Conservation (phyloP, 768 basidiomycete species). For the Wakefieldia striispora region DNA sequence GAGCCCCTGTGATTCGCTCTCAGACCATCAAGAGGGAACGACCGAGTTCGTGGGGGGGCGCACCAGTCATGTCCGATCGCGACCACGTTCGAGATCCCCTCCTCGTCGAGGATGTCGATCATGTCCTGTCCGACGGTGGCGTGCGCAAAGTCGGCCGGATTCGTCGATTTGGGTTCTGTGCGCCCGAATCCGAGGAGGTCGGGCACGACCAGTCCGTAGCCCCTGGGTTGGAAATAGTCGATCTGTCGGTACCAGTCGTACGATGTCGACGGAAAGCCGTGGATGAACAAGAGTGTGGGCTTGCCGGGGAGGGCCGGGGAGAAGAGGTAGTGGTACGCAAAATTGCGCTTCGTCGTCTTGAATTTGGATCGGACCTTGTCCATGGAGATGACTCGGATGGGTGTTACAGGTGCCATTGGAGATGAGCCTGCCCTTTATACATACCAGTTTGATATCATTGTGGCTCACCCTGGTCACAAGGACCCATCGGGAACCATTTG, state of each 20-base stretch:
- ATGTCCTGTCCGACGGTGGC: constrained; percentile 32
- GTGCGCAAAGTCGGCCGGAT: constrained; percentile 27
- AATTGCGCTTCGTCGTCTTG: constrained; percentile 34
- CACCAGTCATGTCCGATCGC: constrained; percentile 44
- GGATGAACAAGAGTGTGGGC: constrained; percentile 42
- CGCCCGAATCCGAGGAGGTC: constrained; percentile 48
- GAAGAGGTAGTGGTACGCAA: constrained; percentile 38
- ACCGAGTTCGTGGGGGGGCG: not conserved
- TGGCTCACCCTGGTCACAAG: no score
- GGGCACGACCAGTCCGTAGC: constrained; percentile 44
- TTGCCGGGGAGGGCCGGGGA: constrained; percentile 24
- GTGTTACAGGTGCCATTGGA: not conserved
- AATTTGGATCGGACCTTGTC: constrained; percentile 28
- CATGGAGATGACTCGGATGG: constrained; percentile 19
- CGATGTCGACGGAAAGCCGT: constrained; percentile 45
- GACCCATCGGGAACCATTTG: no score
- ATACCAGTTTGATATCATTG: constrained; percentile 8
- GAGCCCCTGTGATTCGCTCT: constrained; percentile 33
- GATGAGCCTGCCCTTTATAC: constrained; percentile 8
- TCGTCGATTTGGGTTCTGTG: constrained; percentile 40
- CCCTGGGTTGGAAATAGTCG: constrained; percentile 35
- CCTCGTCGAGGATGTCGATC: constrained; percentile 39
- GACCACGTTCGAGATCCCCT: constrained; percentile 31
- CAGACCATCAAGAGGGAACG: no score
- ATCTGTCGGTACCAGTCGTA: constrained; percentile 44